phyloP scores from a whole-genome alignment of 805 yeast genomes.

The Pichia sporocuriosa region DNA sequence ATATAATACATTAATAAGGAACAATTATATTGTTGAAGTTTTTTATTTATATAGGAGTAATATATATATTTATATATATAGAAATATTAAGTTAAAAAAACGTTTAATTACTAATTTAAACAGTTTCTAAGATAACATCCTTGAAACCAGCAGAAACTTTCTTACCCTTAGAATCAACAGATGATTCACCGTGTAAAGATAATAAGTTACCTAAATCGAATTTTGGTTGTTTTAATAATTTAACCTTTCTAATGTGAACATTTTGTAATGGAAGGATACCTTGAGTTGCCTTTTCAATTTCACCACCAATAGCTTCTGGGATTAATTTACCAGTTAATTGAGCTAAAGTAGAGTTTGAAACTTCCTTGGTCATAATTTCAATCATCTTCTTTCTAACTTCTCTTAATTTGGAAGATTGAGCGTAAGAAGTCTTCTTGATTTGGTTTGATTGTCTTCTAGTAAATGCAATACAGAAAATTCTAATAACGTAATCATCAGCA shows the following conservation, averaged over 20 bases:
- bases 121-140: conserved; percentile 97
- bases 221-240: conserved; percentile 97
- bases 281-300: conserved; percentile 93
- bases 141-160: conserved; percentile 92
- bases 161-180: conserved; percentile 96
- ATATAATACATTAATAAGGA: neutral
- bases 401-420: conserved; percentile 95
- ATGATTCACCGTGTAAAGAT: conserved; percentile 94
- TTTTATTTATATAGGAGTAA: conserved; percentile 10
- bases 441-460: conserved; percentile 97
- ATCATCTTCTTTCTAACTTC: conserved; percentile 95
- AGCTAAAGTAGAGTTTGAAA: conserved; percentile 87
- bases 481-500: conserved; percentile 92
- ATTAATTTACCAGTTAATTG: conserved; percentile 95
- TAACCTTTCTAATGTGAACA: conserved; percentile 98
- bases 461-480: conserved; percentile 96
- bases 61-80: conserved; percentile 6
- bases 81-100: neutral
- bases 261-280: conserved; percentile 96
- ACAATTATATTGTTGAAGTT: conserved; percentile 2
- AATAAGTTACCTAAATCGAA: conserved; percentile 95
- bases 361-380: conserved; percentile 96
- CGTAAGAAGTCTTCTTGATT: conserved; percentile 95
- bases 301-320: conserved; percentile 98
- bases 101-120: conserved; percentile 41